Conservation (phyloP, 2,329 filamentous ascomycete species). For the Colletotrichum abscissum region DNA sequence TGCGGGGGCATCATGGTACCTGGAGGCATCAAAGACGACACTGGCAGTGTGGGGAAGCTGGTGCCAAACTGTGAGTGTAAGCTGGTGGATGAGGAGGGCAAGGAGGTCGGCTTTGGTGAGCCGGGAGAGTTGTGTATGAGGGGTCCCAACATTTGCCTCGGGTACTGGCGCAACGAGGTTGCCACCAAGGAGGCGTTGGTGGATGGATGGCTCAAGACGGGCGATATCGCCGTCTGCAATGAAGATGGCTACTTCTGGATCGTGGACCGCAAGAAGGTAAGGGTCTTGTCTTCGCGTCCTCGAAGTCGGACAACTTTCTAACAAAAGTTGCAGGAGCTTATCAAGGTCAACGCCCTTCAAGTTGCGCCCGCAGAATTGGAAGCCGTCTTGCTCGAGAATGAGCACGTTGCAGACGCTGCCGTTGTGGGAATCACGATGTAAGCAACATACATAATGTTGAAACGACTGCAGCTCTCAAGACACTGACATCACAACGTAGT, state of each 20-base stretch:
- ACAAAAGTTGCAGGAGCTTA: conserved; percentile 58
- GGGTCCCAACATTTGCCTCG: conserved; percentile 67
- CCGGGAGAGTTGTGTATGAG: conserved; percentile 65
- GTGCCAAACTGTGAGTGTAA: conserved; percentile 64
- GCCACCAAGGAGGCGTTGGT: conserved; percentile 64
- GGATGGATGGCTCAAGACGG: conserved; percentile 70
- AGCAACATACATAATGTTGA: conserved; percentile 33
- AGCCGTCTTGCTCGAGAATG: conserved; percentile 60
- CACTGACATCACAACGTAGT: conserved; percentile 37
- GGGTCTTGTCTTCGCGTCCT: background rate
- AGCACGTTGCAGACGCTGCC: conserved; percentile 65
- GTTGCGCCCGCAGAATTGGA: conserved; percentile 71
- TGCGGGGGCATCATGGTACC: conserved; percentile 56
- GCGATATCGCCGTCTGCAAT: conserved; percentile 64
- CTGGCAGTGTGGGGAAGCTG: conserved; percentile 63
- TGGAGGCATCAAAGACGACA: conserved; percentile 49
- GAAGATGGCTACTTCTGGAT: conserved; percentile 58
- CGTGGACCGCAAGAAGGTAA: conserved; percentile 60
- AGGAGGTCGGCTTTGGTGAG: conserved; percentile 58
- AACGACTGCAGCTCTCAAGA: background rate
- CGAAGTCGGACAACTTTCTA: background rate
- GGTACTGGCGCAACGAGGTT: conserved; percentile 68
- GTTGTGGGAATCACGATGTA: conserved; percentile 63
- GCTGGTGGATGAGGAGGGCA: conserved; percentile 64
- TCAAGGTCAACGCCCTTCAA: conserved; percentile 69